Percentiles rank a stretch among this genome's conserved stretches.
Conservation (phyloP, 2,329 filamentous ascomycete genomes). For the Fusarium stilboides region DNA sequence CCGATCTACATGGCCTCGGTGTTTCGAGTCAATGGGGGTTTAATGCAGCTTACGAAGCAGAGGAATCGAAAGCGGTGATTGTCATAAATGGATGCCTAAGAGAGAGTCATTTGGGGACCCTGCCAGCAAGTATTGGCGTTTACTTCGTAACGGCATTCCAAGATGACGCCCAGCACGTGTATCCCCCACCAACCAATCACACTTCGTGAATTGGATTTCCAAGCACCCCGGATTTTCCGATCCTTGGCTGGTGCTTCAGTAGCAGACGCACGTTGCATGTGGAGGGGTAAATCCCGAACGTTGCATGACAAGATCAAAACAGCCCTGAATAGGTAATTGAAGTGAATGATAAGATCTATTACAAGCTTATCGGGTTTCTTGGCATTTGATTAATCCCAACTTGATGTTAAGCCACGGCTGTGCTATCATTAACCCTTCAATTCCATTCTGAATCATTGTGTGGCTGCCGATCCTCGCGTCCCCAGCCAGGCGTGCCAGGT, state of each 20-base stretch:
- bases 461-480: not conserved
- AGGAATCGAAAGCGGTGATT: not conserved
- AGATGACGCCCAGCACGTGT: slow-evolving; percentile 21
- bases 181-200: slow-evolving; percentile 17
- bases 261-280: not conserved
- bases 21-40: not conserved
- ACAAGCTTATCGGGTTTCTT: not conserved
- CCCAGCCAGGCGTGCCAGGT: not conserved
- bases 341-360: not conserved
- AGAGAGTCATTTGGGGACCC: not conserved
- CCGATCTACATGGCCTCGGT: slow-evolving; percentile 2
- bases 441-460: too few species aligned
- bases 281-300: not conserved
- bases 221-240: slow-evolving; percentile 37
- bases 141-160: slow-evolving; percentile 34
- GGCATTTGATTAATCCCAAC: not conserved
- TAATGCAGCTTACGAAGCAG: too few species aligned
- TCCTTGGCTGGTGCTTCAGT: slow-evolving; percentile 18
- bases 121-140: not conserved
- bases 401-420: too few species aligned
- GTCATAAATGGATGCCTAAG: not conserved
- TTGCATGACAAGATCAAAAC: not conserved
- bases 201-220: slow-evolving; percentile 14
- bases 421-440: too few species aligned
- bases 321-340: not conserved